phyloP scores from a whole-genome alignment of 495 filamentous ascomycete genomes.

The Stereocaulon alpinum region DNA sequence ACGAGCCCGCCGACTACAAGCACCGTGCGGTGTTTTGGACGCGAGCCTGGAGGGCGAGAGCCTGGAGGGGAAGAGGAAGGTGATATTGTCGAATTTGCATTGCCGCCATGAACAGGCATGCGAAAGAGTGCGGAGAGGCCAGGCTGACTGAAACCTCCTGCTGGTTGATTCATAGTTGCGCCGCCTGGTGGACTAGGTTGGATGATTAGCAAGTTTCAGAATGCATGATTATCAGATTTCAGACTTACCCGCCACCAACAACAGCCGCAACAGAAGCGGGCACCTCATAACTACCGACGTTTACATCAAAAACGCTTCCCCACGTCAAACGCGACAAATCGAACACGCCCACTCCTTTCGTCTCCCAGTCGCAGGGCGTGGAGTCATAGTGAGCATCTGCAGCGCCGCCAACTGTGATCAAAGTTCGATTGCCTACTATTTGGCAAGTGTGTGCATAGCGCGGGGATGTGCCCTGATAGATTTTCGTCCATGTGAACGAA shows the following conservation, averaged over 20 bases:
- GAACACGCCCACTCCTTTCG: conserved; percentile 28
- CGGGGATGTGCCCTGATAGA: conserved; percentile 25
- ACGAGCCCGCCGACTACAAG: conserved; percentile 4
- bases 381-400: conserved; percentile 13
- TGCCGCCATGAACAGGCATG: not conserved
- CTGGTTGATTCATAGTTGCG: conserved; percentile 18
- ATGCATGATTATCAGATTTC: too few species aligned
- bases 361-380: conserved; percentile 32
- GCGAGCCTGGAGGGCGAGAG: not conserved
- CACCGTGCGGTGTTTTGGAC: not conserved
- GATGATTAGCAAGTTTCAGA: too few species aligned
- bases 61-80: not conserved
- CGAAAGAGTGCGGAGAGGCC: conserved; percentile 21
- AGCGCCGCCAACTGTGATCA: conserved; percentile 35
- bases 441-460: conserved; percentile 34
- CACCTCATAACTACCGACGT: conserved; percentile 23
- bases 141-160: conserved; percentile 18
- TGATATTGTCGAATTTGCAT: not conserved
- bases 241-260: conserved; percentile 26
- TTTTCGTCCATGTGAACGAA: conserved; percentile 30
- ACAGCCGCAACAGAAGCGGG: conserved; percentile 19
- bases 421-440: conserved; percentile 26
- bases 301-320: conserved; percentile 28
- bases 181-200: conserved; percentile 15
- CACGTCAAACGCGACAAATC: conserved; percentile 29